These are phyloP conservation scores for Nevesoporus exiguus DNA, from an alignment of 768 basidiomycete species.

Conservation along the genomic window DNA sequence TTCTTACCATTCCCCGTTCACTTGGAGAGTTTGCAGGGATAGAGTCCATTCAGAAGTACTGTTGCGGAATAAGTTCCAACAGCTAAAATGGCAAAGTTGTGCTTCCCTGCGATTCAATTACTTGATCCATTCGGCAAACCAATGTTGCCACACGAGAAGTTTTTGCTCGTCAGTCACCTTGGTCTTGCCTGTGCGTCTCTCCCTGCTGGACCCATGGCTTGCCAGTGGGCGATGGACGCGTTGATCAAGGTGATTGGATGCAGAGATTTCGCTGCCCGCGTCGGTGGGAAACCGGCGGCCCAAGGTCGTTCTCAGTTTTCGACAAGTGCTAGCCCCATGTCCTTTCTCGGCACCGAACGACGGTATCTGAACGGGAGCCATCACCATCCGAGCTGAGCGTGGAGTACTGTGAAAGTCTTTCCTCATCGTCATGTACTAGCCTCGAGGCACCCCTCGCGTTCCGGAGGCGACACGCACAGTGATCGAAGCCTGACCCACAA, in stretches of 20 bases:
- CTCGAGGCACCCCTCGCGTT: background rate
- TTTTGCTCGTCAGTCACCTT: constrained; percentile 6
- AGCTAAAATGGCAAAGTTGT: constrained; percentile 13
- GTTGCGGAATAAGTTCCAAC: constrained; percentile 6
- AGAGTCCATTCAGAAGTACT: background rate
- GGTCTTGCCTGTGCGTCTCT: background rate
- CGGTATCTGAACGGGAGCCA: background rate
- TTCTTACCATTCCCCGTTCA: constrained; percentile 4
- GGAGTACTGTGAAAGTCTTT: background rate
- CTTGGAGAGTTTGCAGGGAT: constrained; percentile 4
- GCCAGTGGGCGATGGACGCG: background rate
- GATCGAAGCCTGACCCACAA: background rate
- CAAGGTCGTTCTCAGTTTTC: constrained; percentile 9
- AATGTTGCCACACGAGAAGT: constrained; percentile 9
- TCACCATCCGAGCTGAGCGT: background rate
- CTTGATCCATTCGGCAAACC: constrained; percentile 22
- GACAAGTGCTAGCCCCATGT: background rate
- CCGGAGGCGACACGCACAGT: background rate
- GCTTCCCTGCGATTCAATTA: constrained; percentile 20
- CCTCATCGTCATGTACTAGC: background rate
- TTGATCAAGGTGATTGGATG: constrained; percentile 11
- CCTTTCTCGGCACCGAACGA: constrained; percentile 3
- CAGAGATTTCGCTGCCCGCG: constrained; percentile 11
- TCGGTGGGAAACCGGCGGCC: constrained; percentile 20
- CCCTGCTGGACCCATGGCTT: constrained; percentile 5